Evolutionary conservation across 192 early-diverging fungal genomes (phyloP), one percentile per base, ranked within the genome.

Genomic region (Rhizoclosmatium sp.): DNA sequence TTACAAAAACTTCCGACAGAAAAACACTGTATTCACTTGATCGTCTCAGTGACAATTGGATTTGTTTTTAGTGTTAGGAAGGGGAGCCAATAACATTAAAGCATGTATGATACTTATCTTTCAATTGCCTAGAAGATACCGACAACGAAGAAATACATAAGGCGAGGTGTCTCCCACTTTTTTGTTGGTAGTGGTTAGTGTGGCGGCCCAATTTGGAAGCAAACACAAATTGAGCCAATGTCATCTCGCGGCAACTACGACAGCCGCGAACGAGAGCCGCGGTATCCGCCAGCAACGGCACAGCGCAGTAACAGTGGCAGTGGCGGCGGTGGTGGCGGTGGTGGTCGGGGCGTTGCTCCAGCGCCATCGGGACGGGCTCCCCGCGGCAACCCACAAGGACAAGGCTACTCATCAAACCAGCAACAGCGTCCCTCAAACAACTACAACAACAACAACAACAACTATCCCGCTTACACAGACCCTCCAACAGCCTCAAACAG

Each of bases 211-310:
- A 31, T 31, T 31, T 31, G 31, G 31, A 31, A 31, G 31, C 31
- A 31, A 31, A 31, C 31, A 31, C 31, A 31, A 31, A 31, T 31
- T 31, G 31, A 31, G 31, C 51, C 51, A 54, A 54, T 54, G 51
- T 54, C 51, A 54, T 54, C 51, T 7, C 51, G 51, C 51, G 51
- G 41, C 44, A 51, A 44, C n/a, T 10, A 62, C 4, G 39, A 60
- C 21, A 48, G 46, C 46, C 67, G 67, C 46, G 67, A 69, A 23
- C 40, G 67, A 5, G 67, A 42, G 42, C 67, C 67, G n/a, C 40
- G 72, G 23, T 75, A 75, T 23, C 48, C 69, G 23, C 54, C 78
- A 56, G 49, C 73, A 19, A 65, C 47, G 72, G 69, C 48, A 70
- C 44, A 61, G 39, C 48, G 39, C 23, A 49, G 31, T 69, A 70